These are phyloP conservation scores for Nakataea oryzae DNA, from an alignment of 2,329 filamentous ascomycete species.

Conservation along the genomic window DNA sequence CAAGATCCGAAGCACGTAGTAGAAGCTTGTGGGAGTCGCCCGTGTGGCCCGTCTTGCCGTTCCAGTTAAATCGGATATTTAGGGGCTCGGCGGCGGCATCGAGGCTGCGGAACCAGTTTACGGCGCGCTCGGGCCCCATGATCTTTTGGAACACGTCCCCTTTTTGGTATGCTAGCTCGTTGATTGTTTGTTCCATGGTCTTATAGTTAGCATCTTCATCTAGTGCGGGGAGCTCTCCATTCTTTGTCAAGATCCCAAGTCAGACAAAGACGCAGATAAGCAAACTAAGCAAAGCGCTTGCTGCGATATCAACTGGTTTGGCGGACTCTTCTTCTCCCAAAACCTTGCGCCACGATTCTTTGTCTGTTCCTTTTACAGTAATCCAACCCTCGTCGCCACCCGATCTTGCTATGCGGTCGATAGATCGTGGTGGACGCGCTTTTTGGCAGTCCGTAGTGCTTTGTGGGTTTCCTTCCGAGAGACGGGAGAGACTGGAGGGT, in stretches of 20 bases:
- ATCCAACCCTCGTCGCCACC: not conserved
- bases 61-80: conserved; percentile 28
- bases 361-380: not conserved
- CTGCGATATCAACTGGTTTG: too few relatives aligned
- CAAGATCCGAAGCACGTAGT: conserved; percentile 21
- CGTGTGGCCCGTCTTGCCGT: conserved; percentile 31
- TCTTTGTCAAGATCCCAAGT: too few relatives aligned
- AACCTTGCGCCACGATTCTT: too few relatives aligned
- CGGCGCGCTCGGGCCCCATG: not conserved
- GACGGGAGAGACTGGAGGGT: not conserved
- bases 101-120: conserved; percentile 18
- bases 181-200: too few relatives aligned
- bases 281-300: too few relatives aligned
- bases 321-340: too few relatives aligned
- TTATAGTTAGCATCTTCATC: not conserved
- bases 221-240: not conserved
- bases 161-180: not conserved
- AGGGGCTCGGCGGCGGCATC: conserved; percentile 19
- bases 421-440: not conserved
- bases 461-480: not conserved
- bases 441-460: not conserved
- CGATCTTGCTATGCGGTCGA: not conserved
- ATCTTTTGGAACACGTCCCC: not conserved
- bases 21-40: conserved; percentile 36
- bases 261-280: too few relatives aligned